phyloP scores from a whole-genome alignment of 371 early-diverging fungal genomes.

The Neoconidiobolus thromboides region DNA sequence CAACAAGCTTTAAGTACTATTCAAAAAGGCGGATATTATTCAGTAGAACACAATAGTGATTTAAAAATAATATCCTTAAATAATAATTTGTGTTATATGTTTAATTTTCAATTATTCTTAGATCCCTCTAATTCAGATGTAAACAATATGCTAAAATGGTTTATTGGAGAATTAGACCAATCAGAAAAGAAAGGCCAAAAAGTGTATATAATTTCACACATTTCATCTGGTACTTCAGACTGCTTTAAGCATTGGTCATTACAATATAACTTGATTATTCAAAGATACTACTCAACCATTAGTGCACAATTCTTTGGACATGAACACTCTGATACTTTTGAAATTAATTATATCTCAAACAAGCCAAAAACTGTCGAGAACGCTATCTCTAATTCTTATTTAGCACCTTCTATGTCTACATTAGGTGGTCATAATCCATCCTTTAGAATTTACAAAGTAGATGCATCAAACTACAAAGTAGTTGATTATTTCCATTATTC shows the following conservation, averaged over 20 bases:
- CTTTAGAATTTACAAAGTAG: conserved; percentile 10
- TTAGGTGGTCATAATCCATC: conserved; percentile 9
- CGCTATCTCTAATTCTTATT: conserved; percentile 7
- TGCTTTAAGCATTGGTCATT: conserved; percentile 1
- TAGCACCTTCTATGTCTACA: conserved; percentile 9
- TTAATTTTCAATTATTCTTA: conserved; percentile 5
- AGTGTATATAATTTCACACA: conserved; percentile 6
- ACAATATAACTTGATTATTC: conserved; percentile 1
- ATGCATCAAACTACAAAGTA: conserved; percentile 6
- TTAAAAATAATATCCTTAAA: conserved; percentile 8
- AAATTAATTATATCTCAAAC: conserved; percentile 4
- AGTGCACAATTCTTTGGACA: conserved; percentile 11
- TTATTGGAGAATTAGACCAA: conserved; percentile 6
- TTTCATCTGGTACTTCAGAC: conserved; percentile 4
- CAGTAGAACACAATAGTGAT: conserved; percentile 2
- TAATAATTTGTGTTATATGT: conserved; percentile 8
- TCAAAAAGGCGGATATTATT: conserved; percentile 7
- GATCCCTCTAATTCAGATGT: conserved; percentile 7
- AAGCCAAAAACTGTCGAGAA: background rate
- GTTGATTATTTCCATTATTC: conserved; percentile 7
- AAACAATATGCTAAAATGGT: conserved; percentile 7
- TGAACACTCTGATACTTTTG: conserved; percentile 9
- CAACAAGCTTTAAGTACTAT: background rate
- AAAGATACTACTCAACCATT: conserved; percentile 7
- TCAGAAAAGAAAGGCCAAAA: conserved; percentile 5